These are phyloP conservation scores for Astragalus glycyphyllos DNA, from an alignment of 306 rosid genomes.

Conservation along the genomic window DNA sequence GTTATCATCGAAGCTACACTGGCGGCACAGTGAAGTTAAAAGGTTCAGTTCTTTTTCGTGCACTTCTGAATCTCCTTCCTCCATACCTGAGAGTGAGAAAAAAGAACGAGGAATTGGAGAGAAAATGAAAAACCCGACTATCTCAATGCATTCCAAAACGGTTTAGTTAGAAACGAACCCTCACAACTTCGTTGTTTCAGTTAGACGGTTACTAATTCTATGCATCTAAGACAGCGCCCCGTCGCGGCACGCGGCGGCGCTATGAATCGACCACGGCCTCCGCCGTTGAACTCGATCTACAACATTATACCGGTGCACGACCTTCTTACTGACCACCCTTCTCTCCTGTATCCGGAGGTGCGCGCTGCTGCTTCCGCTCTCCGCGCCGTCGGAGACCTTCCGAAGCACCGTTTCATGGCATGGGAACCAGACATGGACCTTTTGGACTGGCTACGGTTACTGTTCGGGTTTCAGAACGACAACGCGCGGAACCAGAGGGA, in stretches of 20 bases:
- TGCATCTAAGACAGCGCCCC: conserved; percentile 51
- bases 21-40: background rate
- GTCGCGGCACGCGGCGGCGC: conserved; percentile 37
- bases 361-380: conserved; percentile 85
- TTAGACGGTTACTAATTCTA: conserved; percentile 17
- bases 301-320: conserved; percentile 91
- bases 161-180: conserved; percentile 6
- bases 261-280: conserved; percentile 17
- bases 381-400: conserved; percentile 79
- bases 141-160: conserved; percentile 32
- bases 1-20: background rate
- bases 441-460: conserved; percentile 73
- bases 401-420: conserved; percentile 60
- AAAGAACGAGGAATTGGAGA: conserved; percentile 26
- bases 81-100: background rate
- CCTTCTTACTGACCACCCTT: conserved; percentile 77
- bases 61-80: conserved; percentile 26
- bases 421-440: conserved; percentile 76
- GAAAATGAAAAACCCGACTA: background rate
- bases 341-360: conserved; percentile 79
- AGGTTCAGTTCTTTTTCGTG: conserved; percentile 42
- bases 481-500: conserved; percentile 94
- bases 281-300: conserved; percentile 49
- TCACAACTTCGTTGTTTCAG: background rate
- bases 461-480: conserved; percentile 81